phyloP scores from a whole-genome alignment of 140 eudicot genomes.

The Senecio squalidus region DNA sequence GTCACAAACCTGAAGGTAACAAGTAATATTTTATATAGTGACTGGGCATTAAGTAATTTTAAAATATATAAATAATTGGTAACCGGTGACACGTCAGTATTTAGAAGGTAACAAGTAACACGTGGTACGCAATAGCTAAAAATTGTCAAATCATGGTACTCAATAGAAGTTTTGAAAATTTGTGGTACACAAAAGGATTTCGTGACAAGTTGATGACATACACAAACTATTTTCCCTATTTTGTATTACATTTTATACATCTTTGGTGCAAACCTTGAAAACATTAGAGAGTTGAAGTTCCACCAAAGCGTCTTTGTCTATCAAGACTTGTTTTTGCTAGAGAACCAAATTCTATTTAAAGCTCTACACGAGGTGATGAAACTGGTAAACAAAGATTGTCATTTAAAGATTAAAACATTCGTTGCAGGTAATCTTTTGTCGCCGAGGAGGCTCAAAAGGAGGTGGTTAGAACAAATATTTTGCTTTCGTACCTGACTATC shows the following conservation, averaged over 20 bases:
- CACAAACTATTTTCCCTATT: too few relatives aligned
- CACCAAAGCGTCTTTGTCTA: conserved; percentile 24
- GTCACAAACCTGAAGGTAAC: too few relatives aligned
- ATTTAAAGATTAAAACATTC: background rate
- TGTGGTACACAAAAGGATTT: too few relatives aligned
- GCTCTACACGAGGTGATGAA: conserved; percentile 21
- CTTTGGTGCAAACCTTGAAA: background rate
- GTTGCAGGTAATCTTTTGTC: conserved; percentile 10
- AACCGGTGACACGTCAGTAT: too few relatives aligned
- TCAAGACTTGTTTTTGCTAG: conserved; percentile 33
- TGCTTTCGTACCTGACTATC: background rate
- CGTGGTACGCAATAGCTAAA: too few relatives aligned
- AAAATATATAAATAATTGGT: too few relatives aligned
- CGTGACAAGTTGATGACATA: too few relatives aligned
- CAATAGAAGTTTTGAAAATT: too few relatives aligned
- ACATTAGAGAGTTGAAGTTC: background rate
- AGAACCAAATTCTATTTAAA: conserved; percentile 33
- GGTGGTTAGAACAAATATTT: background rate
- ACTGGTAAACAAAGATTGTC: background rate
- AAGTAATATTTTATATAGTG: too few relatives aligned
- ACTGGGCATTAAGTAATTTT: too few relatives aligned
- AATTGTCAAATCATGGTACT: too few relatives aligned
- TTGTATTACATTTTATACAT: conserved; percentile 16
- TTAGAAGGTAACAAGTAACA: too few relatives aligned
- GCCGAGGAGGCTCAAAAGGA: background rate